Conservation (phyloP, 352 stramenopile species). For the Globisporangium splendens region DNA sequence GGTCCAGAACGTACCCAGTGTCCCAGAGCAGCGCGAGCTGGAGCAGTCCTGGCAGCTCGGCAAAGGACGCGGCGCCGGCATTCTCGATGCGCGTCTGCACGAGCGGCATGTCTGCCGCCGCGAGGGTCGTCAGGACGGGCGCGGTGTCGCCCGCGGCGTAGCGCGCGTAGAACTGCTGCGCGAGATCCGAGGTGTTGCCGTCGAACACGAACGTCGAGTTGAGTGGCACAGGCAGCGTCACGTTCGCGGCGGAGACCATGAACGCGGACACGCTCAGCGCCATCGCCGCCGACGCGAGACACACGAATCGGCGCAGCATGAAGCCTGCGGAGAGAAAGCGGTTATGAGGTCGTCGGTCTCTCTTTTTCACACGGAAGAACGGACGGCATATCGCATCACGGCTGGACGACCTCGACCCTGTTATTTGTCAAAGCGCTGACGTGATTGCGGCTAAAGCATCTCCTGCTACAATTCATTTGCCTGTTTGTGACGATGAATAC, state of each 20-base stretch:
- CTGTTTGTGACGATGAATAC: no score
- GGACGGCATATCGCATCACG: no score
- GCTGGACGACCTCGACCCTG: no score
- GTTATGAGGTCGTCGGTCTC: no score
- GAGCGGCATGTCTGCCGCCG: not conserved
- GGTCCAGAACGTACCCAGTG: conserved; percentile 28
- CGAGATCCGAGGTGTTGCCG: conserved; percentile 13
- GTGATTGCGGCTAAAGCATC: no score
- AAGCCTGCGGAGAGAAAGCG: not conserved
- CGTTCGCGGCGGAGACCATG: not conserved
- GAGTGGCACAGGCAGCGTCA: conserved; percentile 9
- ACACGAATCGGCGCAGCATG: not conserved
- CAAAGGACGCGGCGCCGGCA: conserved; percentile 15
- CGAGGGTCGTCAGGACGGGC: not conserved
- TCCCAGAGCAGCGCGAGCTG: conserved; percentile 64
- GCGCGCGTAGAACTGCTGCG: conserved; percentile 15
- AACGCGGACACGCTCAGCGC: no score
- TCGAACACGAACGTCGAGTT: conserved; percentile 13
- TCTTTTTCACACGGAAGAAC: no score
- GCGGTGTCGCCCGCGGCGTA: not conserved
- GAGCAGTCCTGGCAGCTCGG: conserved; percentile 24
- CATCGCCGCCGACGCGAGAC: no score
- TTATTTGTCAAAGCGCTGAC: no score
- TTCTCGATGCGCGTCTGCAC: conserved; percentile 14
- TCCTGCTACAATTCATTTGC: no score